Percentiles rank a stretch among this genome's conserved stretches.
Conservation (phyloP, 2,329 filamentous ascomycete species). For the Phyllosticta paracitricarpa region DNA sequence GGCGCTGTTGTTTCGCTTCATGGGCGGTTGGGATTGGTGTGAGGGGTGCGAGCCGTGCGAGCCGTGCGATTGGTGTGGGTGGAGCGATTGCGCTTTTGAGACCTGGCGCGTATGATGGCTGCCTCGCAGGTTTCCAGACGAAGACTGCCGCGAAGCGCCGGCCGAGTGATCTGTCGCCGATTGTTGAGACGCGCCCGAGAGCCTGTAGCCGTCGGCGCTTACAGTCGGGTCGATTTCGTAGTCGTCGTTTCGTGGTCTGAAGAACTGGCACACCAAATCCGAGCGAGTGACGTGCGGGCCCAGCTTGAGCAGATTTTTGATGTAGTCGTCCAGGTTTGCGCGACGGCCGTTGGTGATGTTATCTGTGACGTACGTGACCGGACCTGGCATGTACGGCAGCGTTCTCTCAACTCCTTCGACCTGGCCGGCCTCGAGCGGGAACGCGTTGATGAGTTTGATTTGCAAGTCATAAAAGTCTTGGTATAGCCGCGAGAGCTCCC, state of each 20-base stretch:
- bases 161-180: conserved; percentile 27
- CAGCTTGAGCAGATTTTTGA: conserved; percentile 80
- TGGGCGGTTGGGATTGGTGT: conserved; percentile 16
- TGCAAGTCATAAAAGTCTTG: conserved; percentile 99
- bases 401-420: conserved; percentile 64
- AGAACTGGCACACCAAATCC: conserved; percentile 79
- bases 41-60: conserved; percentile 5
- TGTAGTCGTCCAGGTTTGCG: conserved; percentile 89
- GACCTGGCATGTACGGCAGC: conserved; percentile 94
- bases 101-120: conserved; percentile 19
- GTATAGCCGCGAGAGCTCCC: conserved; percentile 91
- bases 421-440: conserved; percentile 87
- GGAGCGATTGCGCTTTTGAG: conserved; percentile 22
- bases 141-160: conserved; percentile 27
- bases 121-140: conserved; percentile 18
- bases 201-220: conserved; percentile 58
- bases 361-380: conserved; percentile 96
- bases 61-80: conserved; percentile 2
- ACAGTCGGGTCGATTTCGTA: conserved; percentile 77
- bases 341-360: conserved; percentile 88
- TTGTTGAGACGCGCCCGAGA: conserved; percentile 48
- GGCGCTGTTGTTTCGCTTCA: conserved; percentile 28
- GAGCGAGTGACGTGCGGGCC: conserved; percentile 77
- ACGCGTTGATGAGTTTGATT: conserved; percentile 83
- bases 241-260: conserved; percentile 80